phyloP scores from a whole-genome alignment of 2,329 filamentous ascomycete genomes.

The Ceratocystis huliohia region DNA sequence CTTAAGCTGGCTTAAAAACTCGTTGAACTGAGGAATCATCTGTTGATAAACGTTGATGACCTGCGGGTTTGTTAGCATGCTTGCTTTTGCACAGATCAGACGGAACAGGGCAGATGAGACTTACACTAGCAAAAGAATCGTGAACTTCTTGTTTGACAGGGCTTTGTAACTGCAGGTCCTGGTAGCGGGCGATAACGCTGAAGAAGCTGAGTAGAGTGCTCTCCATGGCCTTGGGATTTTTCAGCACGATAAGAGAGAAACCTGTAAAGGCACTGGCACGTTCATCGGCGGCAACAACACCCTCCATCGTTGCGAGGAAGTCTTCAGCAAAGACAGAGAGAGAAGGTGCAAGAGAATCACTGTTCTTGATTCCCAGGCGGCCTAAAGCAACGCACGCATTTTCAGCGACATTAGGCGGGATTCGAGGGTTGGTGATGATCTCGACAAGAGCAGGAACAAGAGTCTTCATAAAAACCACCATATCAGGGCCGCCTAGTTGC shows the following conservation, averaged over 20 bases:
- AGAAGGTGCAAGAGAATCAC: constrained; percentile 63
- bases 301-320: constrained; percentile 70
- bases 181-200: constrained; percentile 66
- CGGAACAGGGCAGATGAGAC: constrained; percentile 25
- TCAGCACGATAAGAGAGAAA: constrained; percentile 70
- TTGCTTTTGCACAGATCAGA: neutral
- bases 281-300: constrained; percentile 79
- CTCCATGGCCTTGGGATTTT: constrained; percentile 88
- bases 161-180: constrained; percentile 47
- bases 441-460: constrained; percentile 65
- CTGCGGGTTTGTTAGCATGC: constrained; percentile 28
- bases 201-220: constrained; percentile 73
- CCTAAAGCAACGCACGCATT: constrained; percentile 91
- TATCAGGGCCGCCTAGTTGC: constrained; percentile 53
- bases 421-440: constrained; percentile 73
- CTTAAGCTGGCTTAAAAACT: constrained; percentile 41
- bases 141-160: constrained; percentile 53
- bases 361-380: constrained; percentile 67
- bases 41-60: constrained; percentile 43
- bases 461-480: constrained; percentile 64
- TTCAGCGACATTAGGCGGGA: constrained; percentile 77
- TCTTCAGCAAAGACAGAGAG: constrained; percentile 67
- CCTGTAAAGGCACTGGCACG: constrained; percentile 89
- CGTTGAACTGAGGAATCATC: constrained; percentile 46
- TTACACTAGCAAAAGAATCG: constrained; percentile 63